Conservation (phyloP, 1,284 basidiomycete genomes). For the Malassezia globosa region DNA sequence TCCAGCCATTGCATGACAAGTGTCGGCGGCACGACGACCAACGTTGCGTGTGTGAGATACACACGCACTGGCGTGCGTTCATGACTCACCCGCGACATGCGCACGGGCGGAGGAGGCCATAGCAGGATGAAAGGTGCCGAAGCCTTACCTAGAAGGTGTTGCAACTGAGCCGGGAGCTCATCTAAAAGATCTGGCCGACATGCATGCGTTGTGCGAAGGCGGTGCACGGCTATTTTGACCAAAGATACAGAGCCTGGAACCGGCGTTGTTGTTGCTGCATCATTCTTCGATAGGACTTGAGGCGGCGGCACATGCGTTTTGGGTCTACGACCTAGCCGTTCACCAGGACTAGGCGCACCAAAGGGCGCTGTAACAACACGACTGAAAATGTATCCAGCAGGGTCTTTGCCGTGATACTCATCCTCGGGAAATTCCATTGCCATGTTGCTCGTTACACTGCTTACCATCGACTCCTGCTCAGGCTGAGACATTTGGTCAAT, state of each 20-base stretch:
- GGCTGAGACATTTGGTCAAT: constrained; percentile 9
- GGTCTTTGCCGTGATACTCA: constrained; percentile 17
- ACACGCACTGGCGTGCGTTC: constrained; percentile 13
- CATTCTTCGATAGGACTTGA: not conserved
- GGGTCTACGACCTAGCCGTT: constrained; percentile 9
- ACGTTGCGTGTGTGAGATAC: constrained; percentile 17
- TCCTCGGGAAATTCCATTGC: constrained; percentile 14
- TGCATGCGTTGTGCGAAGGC: constrained; percentile 12
- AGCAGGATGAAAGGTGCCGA: constrained; percentile 19
- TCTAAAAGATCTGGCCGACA: not conserved
- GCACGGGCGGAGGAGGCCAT: constrained; percentile 19
- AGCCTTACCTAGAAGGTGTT: not conserved
- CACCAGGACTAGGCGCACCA: constrained; percentile 12
- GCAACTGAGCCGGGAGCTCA: constrained; percentile 9
- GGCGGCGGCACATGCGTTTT: not conserved
- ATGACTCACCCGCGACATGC: constrained; percentile 11
- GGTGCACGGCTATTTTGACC: constrained; percentile 10
- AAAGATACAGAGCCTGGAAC: constrained; percentile 1
- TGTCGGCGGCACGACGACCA: constrained; percentile 21
- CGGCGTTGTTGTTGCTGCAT: not conserved
- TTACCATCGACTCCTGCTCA: constrained; percentile 16
- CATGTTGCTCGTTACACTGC: constrained; percentile 15
- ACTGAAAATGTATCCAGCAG: not conserved
- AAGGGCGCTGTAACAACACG: constrained; percentile 13
- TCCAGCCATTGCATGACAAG: constrained; percentile 18